These are phyloP conservation scores for Apiospora koreana DNA, from an alignment of 2,329 filamentous ascomycete species.

Conservation along the genomic window DNA sequence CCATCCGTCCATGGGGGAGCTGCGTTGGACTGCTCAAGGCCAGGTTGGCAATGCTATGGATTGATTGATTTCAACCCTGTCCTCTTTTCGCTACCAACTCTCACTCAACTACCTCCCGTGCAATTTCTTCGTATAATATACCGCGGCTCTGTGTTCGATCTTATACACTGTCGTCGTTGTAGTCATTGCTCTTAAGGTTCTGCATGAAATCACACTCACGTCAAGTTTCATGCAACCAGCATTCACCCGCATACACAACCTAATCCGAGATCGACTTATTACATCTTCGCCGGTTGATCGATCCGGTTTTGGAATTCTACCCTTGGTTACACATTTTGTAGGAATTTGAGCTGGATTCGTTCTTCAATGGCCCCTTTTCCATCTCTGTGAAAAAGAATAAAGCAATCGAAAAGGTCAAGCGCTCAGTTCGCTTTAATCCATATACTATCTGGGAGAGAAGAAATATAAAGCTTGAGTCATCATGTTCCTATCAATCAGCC, in stretches of 20 bases:
- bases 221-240: not conserved
- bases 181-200: not conserved
- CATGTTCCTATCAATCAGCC: constrained; percentile 20
- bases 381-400: not conserved
- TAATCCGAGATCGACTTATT: not conserved
- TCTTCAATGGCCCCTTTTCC: not conserved
- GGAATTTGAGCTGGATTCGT: not conserved
- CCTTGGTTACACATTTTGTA: not conserved
- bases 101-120: not conserved
- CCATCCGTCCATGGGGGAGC: not conserved
- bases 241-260: not conserved
- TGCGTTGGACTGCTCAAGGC: not conserved
- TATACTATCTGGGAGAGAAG: not conserved
- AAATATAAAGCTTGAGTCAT: not conserved
- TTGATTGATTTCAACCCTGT: not conserved
- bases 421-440: no score
- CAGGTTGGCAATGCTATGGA: not conserved
- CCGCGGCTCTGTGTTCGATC: not conserved
- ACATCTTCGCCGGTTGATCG: not conserved
- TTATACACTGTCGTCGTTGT: not conserved
- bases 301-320: not conserved
- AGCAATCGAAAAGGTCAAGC: no score
- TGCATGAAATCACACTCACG: not conserved
- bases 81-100: not conserved
- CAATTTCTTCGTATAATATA: not conserved